Conservation (phyloP, 1,284 basidiomycete genomes). For the Moesziomyces sp. region DNA sequence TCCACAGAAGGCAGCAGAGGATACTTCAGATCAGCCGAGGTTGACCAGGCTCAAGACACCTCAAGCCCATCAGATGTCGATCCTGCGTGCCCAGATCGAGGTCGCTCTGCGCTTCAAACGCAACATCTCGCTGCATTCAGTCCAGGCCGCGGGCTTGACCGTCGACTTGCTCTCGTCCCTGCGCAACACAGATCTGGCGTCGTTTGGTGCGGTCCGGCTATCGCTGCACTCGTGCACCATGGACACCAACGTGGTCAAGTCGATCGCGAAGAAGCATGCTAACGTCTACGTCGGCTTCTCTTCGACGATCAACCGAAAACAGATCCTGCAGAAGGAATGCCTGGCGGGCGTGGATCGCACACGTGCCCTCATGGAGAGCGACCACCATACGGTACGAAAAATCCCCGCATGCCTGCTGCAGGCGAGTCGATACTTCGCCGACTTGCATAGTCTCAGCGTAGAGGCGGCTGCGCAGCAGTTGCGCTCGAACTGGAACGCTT, state of each 20-base stretch:
- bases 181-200: conserved; percentile 19
- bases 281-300: conserved; percentile 64
- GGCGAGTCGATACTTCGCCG: conserved; percentile 37
- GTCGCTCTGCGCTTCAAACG: conserved; percentile 49
- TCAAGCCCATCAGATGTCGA: conserved; percentile 54
- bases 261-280: conserved; percentile 47
- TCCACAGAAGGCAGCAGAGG: conserved; percentile 8
- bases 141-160: conserved; percentile 57
- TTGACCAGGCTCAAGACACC: conserved; percentile 58
- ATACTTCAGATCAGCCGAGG: conserved; percentile 7
- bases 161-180: conserved; percentile 46
- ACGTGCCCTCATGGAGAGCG: conserved; percentile 57
- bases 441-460: conserved; percentile 6
- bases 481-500: conserved; percentile 26
- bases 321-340: conserved; percentile 39
- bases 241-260: conserved; percentile 50
- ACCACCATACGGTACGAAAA: conserved; percentile 51
- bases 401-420: conserved; percentile 29
- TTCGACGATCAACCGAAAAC: conserved; percentile 59
- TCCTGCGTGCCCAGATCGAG: conserved; percentile 55
- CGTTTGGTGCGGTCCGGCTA: conserved; percentile 44
- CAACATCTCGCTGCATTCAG: conserved; percentile 63
- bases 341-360: conserved; percentile 35
- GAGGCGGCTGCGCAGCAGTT: conserved; percentile 29
- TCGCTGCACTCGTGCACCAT: conserved; percentile 64